Evolutionary conservation across 306 rosid species (phyloP).

Genomic region (Cucurbita pepo): DNA sequence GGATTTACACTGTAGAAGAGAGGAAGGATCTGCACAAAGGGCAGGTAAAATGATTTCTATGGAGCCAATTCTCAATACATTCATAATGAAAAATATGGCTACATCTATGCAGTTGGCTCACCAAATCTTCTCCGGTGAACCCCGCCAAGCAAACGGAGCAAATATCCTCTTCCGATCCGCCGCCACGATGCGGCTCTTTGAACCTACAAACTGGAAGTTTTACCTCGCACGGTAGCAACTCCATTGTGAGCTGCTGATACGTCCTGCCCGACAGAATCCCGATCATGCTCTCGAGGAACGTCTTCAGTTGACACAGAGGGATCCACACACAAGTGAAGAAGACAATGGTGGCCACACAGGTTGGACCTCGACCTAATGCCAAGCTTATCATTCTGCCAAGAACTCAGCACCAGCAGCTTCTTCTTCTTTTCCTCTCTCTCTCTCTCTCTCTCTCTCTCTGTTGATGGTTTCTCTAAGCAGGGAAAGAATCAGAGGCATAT

Average conservation of each 20-base stretch:
- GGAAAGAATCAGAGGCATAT: not conserved
- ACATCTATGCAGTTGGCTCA: conserved; percentile 37
- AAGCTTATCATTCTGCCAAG: conserved; percentile 32
- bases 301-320: conserved; percentile 37
- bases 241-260: not conserved
- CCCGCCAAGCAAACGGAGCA: conserved; percentile 73
- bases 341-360: conserved; percentile 31
- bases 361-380: conserved; percentile 21
- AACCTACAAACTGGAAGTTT: conserved; percentile 25
- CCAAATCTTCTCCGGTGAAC: conserved; percentile 45
- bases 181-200: not conserved
- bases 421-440: not conserved
- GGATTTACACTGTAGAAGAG: not conserved
- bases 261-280: not conserved
- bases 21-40: conserved; percentile 66
- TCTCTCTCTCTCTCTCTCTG: not conserved
- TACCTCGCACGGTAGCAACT: not conserved
- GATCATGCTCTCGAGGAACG: conserved; percentile 6
- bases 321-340: conserved; percentile 54
- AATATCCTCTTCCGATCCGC: conserved; percentile 17
- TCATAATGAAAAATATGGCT: conserved; percentile 47
- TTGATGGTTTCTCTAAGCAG: not conserved
- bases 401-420: not conserved
- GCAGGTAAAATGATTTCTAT: conserved; percentile 41
- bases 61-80: conserved; percentile 64